Evolutionary conservation across 1,139 yeast species (phyloP), one percentile per base, ranked within the genome.

Genomic region (Taiozyma sp.): DNA sequence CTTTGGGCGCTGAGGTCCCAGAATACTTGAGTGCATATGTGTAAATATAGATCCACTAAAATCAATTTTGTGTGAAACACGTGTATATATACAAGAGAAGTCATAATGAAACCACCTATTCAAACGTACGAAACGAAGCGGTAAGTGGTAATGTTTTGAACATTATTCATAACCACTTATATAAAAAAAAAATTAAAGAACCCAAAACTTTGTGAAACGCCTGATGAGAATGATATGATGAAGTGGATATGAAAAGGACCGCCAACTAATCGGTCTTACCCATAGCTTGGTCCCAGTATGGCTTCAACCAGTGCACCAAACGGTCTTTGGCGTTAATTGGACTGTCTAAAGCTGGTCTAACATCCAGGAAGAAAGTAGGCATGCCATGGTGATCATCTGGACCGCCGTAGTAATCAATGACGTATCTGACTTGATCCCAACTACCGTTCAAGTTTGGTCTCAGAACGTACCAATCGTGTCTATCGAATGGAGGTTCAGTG

Each of bases 401-500:
- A 2, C 96, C 96, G 1, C 96, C 96, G 66, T 95, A 95, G 68
- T 91, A 95, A 68, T 95, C 99, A 62, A 95, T 90, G 39, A 95
- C 96, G 62, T 95, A 95, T 56, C 99, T 79, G 26, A 93, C 81
- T 70, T 81, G 68, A 57, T 75, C 61, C 88, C 91, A 79, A 1
- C 70, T 65, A 41, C 71, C 69, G 13, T 67, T 60, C 2, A 60
- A 62, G 45, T 63, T 64, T 1, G 64, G 54, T 60, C 99, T 77
- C 60, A 91, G 75, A 8, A 95, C 96, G 4, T 96, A 88, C 99
- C 99, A 95, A 69, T 95, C 99, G 63, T 95, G 99, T 67, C 99
- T 82, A 68, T 95, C 99, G 64, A 95, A 95, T 7, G 99, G 99
- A 6, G 95, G 88, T 53, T 85, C 85, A 1, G 84, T 72, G 54